These are phyloP conservation scores for Murraya koenigii DNA, from an alignment of 345 rosid genomes.

Conservation along the genomic window DNA sequence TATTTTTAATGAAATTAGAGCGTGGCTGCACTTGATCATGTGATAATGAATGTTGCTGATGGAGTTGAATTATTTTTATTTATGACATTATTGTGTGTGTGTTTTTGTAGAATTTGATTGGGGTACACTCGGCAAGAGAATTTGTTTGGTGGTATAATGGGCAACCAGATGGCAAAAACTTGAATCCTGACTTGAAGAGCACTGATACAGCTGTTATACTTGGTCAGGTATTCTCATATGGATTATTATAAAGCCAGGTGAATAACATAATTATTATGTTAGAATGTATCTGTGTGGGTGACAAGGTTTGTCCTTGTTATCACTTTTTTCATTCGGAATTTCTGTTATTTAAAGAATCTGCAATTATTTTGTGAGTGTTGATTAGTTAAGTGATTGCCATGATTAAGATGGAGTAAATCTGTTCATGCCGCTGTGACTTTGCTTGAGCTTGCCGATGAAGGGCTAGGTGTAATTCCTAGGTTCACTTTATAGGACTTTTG, in stretches of 20 bases:
- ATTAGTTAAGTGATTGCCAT: not conserved
- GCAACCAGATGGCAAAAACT: conserved; percentile 69
- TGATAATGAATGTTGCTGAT: not conserved
- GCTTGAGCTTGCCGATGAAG: not conserved
- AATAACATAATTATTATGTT: not conserved
- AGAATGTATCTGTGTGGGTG: not conserved
- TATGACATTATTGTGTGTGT: not conserved
- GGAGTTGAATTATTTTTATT: not conserved
- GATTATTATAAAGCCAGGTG: not conserved
- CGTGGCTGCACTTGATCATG: not conserved
- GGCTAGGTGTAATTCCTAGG: too few species aligned
- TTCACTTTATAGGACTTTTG: not conserved
- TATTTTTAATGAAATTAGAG: not conserved
- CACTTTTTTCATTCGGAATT: not conserved
- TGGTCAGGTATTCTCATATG: conserved; percentile 54
- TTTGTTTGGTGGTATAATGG: conserved; percentile 99
- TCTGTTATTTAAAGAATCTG: not conserved
- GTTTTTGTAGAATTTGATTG: conserved; percentile 51
- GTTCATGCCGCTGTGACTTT: not conserved
- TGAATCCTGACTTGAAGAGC: conserved; percentile 67
- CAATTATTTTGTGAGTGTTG: not conserved
- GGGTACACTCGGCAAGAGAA: conserved; percentile 87
- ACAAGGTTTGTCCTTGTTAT: not conserved
- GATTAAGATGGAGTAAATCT: not conserved
- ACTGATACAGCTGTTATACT: conserved; percentile 77